Base-by-base conservation (phyloP, 768 basidiomycete genomes). In the Naganishia onofrii region DNA sequence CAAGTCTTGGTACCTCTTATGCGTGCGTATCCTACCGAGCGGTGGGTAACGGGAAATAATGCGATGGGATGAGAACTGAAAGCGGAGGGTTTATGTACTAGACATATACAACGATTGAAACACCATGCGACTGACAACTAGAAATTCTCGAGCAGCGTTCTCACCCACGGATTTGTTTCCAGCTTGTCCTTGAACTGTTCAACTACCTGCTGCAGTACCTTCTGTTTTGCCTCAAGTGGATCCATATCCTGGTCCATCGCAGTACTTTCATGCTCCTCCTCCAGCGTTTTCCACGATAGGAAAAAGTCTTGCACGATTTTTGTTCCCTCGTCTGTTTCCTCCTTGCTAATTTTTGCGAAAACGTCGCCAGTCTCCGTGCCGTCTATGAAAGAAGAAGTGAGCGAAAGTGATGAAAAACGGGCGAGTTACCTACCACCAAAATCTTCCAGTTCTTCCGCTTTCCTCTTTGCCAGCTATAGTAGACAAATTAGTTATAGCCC, bases 361-460 rank as follows among this genome's bases (percentile, higher is more conserved):
- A 83, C 79, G 19, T 78, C 80, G 28, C 60, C 51, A 26, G 77
- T 75, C n/a, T 79, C 77, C 0, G 76, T 73, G 23, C 82, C 79
- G 46, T 78, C 73, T 71, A 23, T 21, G 63, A 44, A 28, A n/a
- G 1, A 31, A n/a, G 19, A 53, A 52, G 54, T 52, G 34, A 68
- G 67, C 72, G 55, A 21, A 28, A 21, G 19, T 3, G 51, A 23
- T 23, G 58, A 36, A n/a, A 53, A 23, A 42, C 17, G 63, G 42
- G 54, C n/a, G 29, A 31, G 12, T 58, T 71, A 83, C 86, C 53
- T 80, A 78, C 85, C 84, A 8, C 85, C 87, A 80, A 93, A 92
- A 77, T 93, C 90, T 80, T 93, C 91, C 38, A 96, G 82, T 74
- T 94, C 92, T 70, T 93, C 91, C 0, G 93, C 93, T 77, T 94